Evolutionary conservation across 2,329 filamentous ascomycete genomes (phyloP), one percentile per base, ranked within the genome.

Genomic region (Aspergillus fumigatus): DNA sequence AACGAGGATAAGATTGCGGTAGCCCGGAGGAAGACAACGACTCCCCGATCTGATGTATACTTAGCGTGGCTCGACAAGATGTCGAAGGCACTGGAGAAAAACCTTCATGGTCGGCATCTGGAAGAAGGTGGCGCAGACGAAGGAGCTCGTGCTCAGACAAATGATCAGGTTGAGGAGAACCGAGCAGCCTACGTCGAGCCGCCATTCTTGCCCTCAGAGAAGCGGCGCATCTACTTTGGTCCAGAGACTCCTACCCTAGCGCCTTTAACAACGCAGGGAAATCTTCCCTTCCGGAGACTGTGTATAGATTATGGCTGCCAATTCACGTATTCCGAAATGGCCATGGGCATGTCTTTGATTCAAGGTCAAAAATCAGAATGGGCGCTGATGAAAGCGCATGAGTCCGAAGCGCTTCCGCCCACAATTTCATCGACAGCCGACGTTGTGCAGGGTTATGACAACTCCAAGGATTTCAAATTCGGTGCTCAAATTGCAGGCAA

Each of bases 261-360:
- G 4, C 94, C 94, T 38, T 81, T 99, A 50, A 99, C 94, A 1
- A 99, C 94, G 0, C 94, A 97, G 75, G 94, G 94, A 48, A 99
- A 99, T 67, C 81, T 97, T 50, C 94, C 94, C 1, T 99, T 96
- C 79, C 88, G 94, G 55, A 85, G 94, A 51, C 84, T 99, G 29
- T 97, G 92, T 68, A 87, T 91, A 11, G 88, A 92, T 54, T 82
- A 97, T 25, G 94, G 94, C 38, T 92, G 92, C 27, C 89, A 97
- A 70, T 81, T 96, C 50, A 99, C 94, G 0, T 99, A 96, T 79
- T 97, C 93, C 0, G 94, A 99, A 75, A 99, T 99, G 94, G 94
- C 93, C 3, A 89, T 99, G 83, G 87, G 90, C 27, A 79, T 96
- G 73, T 92, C 93, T 9, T 77, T 99, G 45, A 82, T 99, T 5